Base-by-base conservation (phyloP, 2,329 filamentous ascomycete genomes). In the Colletotrichum nymphaeae region DNA sequence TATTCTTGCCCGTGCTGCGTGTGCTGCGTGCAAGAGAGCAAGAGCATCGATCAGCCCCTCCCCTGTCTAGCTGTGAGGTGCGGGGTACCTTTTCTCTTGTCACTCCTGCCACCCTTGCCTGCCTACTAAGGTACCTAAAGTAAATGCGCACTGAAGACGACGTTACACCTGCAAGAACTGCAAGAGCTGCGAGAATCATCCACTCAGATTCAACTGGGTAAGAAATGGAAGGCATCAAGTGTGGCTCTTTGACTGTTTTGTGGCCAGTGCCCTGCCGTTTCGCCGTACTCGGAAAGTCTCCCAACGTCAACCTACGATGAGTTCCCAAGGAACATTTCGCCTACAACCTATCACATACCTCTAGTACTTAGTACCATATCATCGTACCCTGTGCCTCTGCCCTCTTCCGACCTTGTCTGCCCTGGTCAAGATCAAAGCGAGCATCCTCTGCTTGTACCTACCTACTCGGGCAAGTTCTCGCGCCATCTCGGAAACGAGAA, bases 21-120 rank as follows among this genome's bases (percentile, higher is more conserved):
- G 5, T 19, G 16, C 32, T 19, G 37, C 6, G 37, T 7, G 37
- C 16, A 19, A 42, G 37, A 42, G 37, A 7, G 37, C 37, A 42
- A 42, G 37, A 42, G 37, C 37, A 30, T 60, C 42, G 56, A 72
- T 72, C 64, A 58, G 9, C 35, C 35, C 65, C 62, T 65, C 53
- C 59, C 70, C 57, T 69, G 55, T 70, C 49, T 46, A 66, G 26
- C 16, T 26, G 11, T 35, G 28, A 37, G 67, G 71, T 73, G 71
- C 71, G 71, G 71, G 71, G 71, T 71, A 71, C 70, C 42, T 57
- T 57, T 24, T 52, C 55, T 55, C 35, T 32, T 49, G 42, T 49
- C 42, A 49, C 42, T 32, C 55, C 19, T 49, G 26, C 26, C 37
- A 64, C 53, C 69, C 59, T 69, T 63, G 37, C 58, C n/a, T 22